Percentiles rank a stretch among this genome's conserved stretches.
These are phyloP conservation scores for Leishmania major DNA, from an alignment of 208 protist species.

Conservation along the genomic window DNA sequence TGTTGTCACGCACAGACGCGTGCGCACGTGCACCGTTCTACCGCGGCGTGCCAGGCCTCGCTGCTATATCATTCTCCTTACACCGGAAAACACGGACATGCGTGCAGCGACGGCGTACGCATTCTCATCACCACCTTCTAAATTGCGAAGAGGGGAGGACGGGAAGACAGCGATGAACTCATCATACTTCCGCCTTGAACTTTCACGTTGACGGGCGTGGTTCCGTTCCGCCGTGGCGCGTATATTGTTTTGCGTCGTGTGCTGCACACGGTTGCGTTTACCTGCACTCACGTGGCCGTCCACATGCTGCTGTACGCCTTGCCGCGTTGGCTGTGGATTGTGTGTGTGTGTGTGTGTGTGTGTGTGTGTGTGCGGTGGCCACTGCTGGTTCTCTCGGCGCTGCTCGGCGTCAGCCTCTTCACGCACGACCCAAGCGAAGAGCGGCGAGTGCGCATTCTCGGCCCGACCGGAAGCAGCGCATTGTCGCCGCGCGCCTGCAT, in stretches of 20 bases:
- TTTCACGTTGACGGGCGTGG: background rate
- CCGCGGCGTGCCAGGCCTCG: background rate
- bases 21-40: background rate
- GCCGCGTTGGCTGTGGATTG: constrained; percentile 24
- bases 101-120: background rate
- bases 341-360: constrained; percentile 29
- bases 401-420: constrained; percentile 17
- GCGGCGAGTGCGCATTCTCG: constrained; percentile 23
- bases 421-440: constrained; percentile 6
- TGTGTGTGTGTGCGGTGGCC: constrained; percentile 39
- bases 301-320: constrained; percentile 39
- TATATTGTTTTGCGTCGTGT: background rate
- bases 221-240: background rate
- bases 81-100: background rate
- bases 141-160: background rate
- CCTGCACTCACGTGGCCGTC: constrained; percentile 19
- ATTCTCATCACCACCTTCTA: background rate
- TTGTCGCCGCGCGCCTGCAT: background rate
- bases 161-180: background rate
- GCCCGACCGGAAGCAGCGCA: constrained; percentile 1
- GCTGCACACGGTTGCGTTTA: constrained; percentile 23
- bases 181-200: background rate
- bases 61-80: background rate
- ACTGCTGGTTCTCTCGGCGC: constrained; percentile 10
- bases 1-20: background rate